Percentiles rank a stretch among this genome's conserved stretches.
phyloP scores from a whole-genome alignment of 2,329 filamentous ascomycete species.

The Coniochaeta pulveracea region DNA sequence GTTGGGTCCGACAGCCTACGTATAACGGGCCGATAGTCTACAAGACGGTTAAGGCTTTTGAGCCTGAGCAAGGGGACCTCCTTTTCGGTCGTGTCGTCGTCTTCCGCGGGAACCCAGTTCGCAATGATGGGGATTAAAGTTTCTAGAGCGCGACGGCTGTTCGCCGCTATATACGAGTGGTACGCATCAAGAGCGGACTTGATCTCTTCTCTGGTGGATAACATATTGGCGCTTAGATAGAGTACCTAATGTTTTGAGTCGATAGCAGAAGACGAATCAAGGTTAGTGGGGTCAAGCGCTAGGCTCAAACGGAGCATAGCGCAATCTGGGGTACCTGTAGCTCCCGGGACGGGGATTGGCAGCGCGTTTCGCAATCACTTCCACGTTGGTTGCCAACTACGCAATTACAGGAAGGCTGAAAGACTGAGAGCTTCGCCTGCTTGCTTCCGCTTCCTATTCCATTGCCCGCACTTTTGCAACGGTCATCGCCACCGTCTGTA shows the following conservation, averaged over 20 bases:
- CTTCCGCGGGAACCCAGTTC: background rate
- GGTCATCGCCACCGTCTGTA: background rate
- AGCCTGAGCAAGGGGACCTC: background rate
- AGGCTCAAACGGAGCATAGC: too few relatives aligned
- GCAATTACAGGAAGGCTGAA: too few relatives aligned
- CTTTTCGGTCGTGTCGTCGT: background rate
- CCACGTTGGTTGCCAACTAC: background rate
- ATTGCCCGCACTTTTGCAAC: background rate
- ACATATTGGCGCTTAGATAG: background rate
- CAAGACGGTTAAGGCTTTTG: background rate
- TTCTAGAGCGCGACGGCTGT: slow-evolving; percentile 1
- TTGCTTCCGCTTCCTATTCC: too few relatives aligned
- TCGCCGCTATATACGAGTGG: background rate
- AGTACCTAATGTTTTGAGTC: background rate
- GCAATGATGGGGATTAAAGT: background rate
- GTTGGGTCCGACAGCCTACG: background rate
- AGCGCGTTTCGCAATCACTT: too few relatives aligned
- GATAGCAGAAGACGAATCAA: background rate
- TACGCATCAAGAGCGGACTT: slow-evolving; percentile 1
- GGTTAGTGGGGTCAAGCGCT: too few relatives aligned
- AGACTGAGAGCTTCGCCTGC: too few relatives aligned
- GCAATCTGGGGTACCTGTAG: too few relatives aligned
- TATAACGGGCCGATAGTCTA: background rate
- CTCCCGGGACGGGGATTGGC: too few relatives aligned
- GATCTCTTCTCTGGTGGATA: slow-evolving; percentile 2